Evolutionary conservation across 441 rosid species (phyloP), one percentile per base, ranked within the genome.

Genomic region (Geranium incanum): DNA sequence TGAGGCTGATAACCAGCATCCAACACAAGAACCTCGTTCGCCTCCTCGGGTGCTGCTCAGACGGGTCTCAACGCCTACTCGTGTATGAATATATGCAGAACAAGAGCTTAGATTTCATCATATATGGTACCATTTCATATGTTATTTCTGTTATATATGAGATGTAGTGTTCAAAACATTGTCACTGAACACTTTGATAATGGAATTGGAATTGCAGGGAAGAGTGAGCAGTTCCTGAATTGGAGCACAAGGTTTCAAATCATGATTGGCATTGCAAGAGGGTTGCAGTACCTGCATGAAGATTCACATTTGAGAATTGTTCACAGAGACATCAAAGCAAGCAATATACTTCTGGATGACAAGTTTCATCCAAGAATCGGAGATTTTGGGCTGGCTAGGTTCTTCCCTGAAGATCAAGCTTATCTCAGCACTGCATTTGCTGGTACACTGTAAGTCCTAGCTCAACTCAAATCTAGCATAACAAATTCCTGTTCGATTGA

Each of bases 331-430:
- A 85, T 88, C 70, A 88, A 88, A 81, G 91, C 93, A 0, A 88
- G 89, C 84, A 88, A 87, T 78, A 79, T 88, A 76, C 91, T 89
- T 74, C 88, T 87, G 36, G 87, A 89, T 72, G 91, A 85, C 45
- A 87, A 85, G 72, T 85, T 83, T 71, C 86, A 80, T 66, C 89
- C 89, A 0, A 82, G 76, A 71, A 87, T 87, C 23, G 86, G 91
- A 12, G 94, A 89, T 82, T 89, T 89, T 36, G 88, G 94, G 11
- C 76, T 87, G 39, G 91, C 91, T 16, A 83, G 89, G 71, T 89
- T 89, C 82, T 84, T 89, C 59, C 94, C 94, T 3, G 91, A 89
- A 78, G 91, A 87, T 74, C 83, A 87, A 78, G 85, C 86, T 68
- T 86, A 81, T 69, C 88, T 89, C n/a, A 89, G 90, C 83, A 87